Conservation (phyloP, 1,284 basidiomycete species). For the Apiotrichum brassicae region DNA sequence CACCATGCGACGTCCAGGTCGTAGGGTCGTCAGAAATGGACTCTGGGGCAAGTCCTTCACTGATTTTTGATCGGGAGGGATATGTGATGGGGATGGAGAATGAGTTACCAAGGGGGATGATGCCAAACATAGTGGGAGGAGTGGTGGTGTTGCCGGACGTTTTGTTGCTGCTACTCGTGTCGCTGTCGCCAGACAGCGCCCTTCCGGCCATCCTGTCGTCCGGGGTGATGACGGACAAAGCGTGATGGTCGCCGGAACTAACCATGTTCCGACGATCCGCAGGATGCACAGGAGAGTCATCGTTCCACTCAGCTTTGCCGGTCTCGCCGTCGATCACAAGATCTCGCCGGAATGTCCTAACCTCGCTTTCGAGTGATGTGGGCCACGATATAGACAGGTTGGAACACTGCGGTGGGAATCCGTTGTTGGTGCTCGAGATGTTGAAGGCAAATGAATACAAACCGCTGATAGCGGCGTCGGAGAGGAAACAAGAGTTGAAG, state of each 20-base stretch:
- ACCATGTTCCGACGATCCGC: too few species aligned
- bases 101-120: conserved; percentile 44
- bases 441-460: conserved; percentile 45
- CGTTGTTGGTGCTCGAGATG: conserved; percentile 22
- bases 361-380: conserved; percentile 30
- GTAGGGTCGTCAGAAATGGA: conserved; percentile 33
- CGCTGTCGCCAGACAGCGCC: background rate
- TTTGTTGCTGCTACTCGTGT: conserved; percentile 14
- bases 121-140: conserved; percentile 43
- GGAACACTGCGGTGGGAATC: conserved; percentile 39
- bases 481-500: conserved; percentile 32
- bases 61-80: conserved; percentile 20
- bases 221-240: too few species aligned
- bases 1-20: conserved; percentile 32
- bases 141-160: conserved; percentile 36
- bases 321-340: background rate
- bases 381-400: conserved; percentile 43
- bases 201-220: too few species aligned
- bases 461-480: conserved; percentile 28
- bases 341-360: too few species aligned
- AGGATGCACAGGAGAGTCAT: background rate
- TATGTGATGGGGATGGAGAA: conserved; percentile 43
- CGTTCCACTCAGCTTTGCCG: background rate
- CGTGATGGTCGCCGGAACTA: too few species aligned
- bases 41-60: conserved; percentile 24